Conservation (phyloP, 805 yeast genomes). For the Saturnispora gosingensis region DNA sequence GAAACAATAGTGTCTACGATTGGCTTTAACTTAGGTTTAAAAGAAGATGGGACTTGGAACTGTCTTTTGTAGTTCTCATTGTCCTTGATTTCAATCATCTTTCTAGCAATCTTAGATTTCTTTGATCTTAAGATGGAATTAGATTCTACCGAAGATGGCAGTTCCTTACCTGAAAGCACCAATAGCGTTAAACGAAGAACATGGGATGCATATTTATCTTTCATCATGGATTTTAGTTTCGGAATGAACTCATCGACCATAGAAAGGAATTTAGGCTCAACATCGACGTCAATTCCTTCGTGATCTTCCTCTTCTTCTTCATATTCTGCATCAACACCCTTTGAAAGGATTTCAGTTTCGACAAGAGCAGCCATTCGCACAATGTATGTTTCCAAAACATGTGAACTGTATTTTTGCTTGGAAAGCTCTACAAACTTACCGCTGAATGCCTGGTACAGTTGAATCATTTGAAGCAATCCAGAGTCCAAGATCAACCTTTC, state of each 20-base stretch:
- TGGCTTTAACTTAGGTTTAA: slow-evolving; percentile 49
- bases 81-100: slow-evolving; percentile 83
- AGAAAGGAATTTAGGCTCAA: slow-evolving; percentile 57
- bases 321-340: slow-evolving; percentile 29
- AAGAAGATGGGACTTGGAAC: slow-evolving; percentile 62
- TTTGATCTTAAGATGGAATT: slow-evolving; percentile 74
- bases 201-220: slow-evolving; percentile 83
- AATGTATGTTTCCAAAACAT: slow-evolving; percentile 79
- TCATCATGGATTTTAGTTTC: slow-evolving; percentile 46
- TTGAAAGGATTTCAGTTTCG: slow-evolving; percentile 59
- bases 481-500: slow-evolving; percentile 75
- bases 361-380: slow-evolving; percentile 65
- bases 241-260: slow-evolving; percentile 64
- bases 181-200: slow-evolving; percentile 65
- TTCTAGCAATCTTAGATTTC: slow-evolving; percentile 79
- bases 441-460: slow-evolving; percentile 53
- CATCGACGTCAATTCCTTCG: slow-evolving; percentile 36
- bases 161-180: slow-evolving; percentile 64
- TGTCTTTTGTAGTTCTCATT: slow-evolving; percentile 58
- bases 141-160: slow-evolving; percentile 63
- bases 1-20: slow-evolving; percentile 35
- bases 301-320: slow-evolving; percentile 27
- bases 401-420: slow-evolving; percentile 87
- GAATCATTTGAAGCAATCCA: slow-evolving; percentile 53
- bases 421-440: slow-evolving; percentile 73